Evolutionary conservation across 805 yeast genomes (phyloP).

Genomic region (Lipomyces orientalis): DNA sequence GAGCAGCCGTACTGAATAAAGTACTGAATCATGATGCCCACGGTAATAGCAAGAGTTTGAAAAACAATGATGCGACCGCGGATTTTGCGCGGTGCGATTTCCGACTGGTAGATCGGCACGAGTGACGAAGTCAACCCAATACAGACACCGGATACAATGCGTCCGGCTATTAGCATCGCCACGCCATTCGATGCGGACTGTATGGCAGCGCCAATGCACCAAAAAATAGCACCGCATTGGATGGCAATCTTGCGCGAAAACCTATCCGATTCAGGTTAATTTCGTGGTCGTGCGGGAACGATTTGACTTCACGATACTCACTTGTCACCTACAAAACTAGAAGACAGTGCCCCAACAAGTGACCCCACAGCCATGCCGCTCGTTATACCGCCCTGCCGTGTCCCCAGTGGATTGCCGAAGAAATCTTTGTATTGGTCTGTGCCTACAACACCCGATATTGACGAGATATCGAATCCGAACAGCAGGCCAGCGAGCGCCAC

Average conservation of each 20-base stretch:
- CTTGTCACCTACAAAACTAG: slow-evolving; percentile 44
- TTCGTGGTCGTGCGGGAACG: neutral
- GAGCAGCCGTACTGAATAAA: slow-evolving; percentile 56
- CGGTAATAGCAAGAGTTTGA: slow-evolving; percentile 63
- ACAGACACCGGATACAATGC: slow-evolving; percentile 73
- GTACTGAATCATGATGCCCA: slow-evolving; percentile 63
- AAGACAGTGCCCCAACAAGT: slow-evolving; percentile 60
- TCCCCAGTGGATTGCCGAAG: slow-evolving; percentile 58
- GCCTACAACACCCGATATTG: slow-evolving; percentile 63
- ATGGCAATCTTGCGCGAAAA: slow-evolving; percentile 31
- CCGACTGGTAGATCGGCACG: slow-evolving; percentile 33
- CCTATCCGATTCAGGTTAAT: slow-evolving; percentile 16
- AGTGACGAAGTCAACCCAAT: slow-evolving; percentile 58
- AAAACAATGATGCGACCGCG: slow-evolving; percentile 38
- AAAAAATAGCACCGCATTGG: slow-evolving; percentile 18
- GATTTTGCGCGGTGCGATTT: slow-evolving; percentile 22
- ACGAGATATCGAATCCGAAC: slow-evolving; percentile 70
- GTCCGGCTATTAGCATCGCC: slow-evolving; percentile 69
- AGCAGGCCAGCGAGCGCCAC: slow-evolving; percentile 62
- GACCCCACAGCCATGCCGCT: slow-evolving; percentile 73
- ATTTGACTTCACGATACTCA: neutral
- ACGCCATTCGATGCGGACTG: slow-evolving; percentile 45
- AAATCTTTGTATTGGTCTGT: slow-evolving; percentile 51
- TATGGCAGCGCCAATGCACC: slow-evolving; percentile 34
- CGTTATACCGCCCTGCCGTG: slow-evolving; percentile 66